A percentile compares a stretch with the other conserved stretches of the same genome.
Conservation (phyloP, 169 alveolate species). For the Plasmodium berghei region DNA sequence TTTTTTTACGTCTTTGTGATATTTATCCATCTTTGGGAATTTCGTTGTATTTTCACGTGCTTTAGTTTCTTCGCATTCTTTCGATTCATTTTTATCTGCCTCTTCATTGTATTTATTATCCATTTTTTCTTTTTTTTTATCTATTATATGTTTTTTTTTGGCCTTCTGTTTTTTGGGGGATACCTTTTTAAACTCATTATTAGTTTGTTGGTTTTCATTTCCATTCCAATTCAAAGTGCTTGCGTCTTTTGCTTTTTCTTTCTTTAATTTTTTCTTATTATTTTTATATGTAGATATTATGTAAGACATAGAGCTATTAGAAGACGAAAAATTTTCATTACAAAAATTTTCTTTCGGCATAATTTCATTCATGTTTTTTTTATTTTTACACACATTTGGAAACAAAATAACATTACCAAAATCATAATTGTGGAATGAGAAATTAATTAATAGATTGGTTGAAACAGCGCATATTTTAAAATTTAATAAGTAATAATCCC, state of each 20-base stretch:
- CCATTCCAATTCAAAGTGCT: background rate
- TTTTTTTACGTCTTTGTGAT: background rate
- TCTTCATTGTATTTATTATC: background rate
- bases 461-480: constrained; percentile 57
- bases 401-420: constrained; percentile 70
- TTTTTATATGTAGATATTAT: constrained; percentile 36
- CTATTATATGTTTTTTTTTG: constrained; percentile 2
- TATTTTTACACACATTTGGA: constrained; percentile 27
- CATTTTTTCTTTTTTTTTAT: background rate
- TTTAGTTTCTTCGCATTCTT: background rate
- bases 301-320: constrained; percentile 51
- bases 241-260: constrained; percentile 16
- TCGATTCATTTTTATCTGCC: background rate
- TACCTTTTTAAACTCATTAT: background rate
- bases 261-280: constrained; percentile 24
- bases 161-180: background rate
- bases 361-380: constrained; percentile 3
- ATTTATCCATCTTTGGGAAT: background rate
- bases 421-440: constrained; percentile 69
- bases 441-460: constrained; percentile 37
- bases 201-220: background rate
- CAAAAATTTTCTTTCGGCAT: background rate
- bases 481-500: constrained; percentile 43
- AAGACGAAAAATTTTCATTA: constrained; percentile 32
- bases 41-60: background rate